Evolutionary conservation across 441 rosid genomes (phyloP), one percentile per base, ranked within the genome.

Genomic region (Euphorbia corollata): DNA sequence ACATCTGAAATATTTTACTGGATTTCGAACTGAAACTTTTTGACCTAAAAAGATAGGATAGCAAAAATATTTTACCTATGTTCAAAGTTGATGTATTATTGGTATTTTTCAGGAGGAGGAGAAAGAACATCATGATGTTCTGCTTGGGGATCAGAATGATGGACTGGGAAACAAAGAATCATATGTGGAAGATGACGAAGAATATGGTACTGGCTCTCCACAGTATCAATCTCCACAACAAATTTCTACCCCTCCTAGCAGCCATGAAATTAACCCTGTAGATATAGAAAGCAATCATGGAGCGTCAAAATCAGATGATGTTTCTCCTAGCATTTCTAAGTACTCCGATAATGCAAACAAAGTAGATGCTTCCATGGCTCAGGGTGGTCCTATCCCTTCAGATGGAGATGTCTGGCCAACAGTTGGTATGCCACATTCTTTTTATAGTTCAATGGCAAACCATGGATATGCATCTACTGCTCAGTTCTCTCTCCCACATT

Each of bases 371-470:
- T 68, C 88, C 64, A 70, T 75, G 39, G 67, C 70, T 71, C 86
- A 75, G 74, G 85, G 74, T 68, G 78, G 72, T 76, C 82, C 80
- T 9, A 75, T 78, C 70, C 73, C 88, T 73, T 76, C 86, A 55
- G 64, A 78, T 58, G 80, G 81, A 76, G 84, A 79, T 77, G 79
- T 83, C 53, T 95, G 97, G 97, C 83, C 84, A 32, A 73, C 81
- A 64, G 83, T 69, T 70, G 81, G 77, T 77, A 65, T 78, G 79
- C 71, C 82, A 12, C 82, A 78, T 71, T 71, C 86, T 59, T 83
- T 70, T 74, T 82, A 77, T 80, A 83, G 75, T 68, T 82, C 86
- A 43, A 57, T 84, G 59, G 72, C 78, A 54, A 79, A 75, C 80
- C 82, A 57, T 79, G 85, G 81, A 66, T 84, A 78, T 63, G 64